Percentiles rank a stretch among this genome's conserved stretches.
phyloP scores from a whole-genome alignment of 257 asterid genomes.

The Ilex asprella region DNA sequence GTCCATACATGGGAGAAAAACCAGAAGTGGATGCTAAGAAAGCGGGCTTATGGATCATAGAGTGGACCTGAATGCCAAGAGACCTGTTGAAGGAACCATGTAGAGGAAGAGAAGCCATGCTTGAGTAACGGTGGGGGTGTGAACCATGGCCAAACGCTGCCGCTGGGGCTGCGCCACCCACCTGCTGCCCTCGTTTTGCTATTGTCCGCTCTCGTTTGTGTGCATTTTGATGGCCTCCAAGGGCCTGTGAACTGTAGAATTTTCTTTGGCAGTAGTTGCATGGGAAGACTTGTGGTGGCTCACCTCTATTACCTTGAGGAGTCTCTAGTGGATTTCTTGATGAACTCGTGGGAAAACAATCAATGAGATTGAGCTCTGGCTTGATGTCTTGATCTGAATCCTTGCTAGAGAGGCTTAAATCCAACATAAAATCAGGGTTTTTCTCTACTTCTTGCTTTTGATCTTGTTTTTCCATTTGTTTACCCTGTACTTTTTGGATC shows the following conservation, averaged over 20 bases:
- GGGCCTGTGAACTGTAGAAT: conserved; percentile 88
- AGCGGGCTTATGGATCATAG: conserved; percentile 58
- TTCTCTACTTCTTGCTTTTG: conserved; percentile 8
- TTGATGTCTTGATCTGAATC: conserved; percentile 18
- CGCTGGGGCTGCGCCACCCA: conserved; percentile 5
- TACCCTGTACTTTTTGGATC: background rate
- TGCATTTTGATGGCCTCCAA: conserved; percentile 95
- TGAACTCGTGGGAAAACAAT: conserved; percentile 11
- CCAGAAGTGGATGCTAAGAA: conserved; percentile 2
- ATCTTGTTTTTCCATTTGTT: conserved; percentile 6
- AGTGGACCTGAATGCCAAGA: conserved; percentile 52
- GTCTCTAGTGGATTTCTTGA: background rate
- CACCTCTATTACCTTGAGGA: conserved; percentile 12
- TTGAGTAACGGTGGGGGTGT: conserved; percentile 23
- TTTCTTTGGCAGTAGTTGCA: conserved; percentile 84
- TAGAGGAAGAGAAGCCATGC: conserved; percentile 58
- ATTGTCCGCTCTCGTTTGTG: conserved; percentile 81
- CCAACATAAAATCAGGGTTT: conserved; percentile 27
- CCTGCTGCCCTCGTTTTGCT: conserved; percentile 46
- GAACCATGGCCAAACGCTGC: conserved; percentile 9
- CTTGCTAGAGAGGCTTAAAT: conserved; percentile 44
- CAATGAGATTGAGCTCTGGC: conserved; percentile 33
- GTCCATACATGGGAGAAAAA: conserved; percentile 22
- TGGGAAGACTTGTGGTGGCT: conserved; percentile 47
- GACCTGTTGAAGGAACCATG: conserved; percentile 53